Percentiles rank a stretch among this genome's conserved stretches.
Evolutionary conservation across 2,329 filamentous ascomycete genomes (phyloP).

Genomic region (Fusarium sp.): DNA sequence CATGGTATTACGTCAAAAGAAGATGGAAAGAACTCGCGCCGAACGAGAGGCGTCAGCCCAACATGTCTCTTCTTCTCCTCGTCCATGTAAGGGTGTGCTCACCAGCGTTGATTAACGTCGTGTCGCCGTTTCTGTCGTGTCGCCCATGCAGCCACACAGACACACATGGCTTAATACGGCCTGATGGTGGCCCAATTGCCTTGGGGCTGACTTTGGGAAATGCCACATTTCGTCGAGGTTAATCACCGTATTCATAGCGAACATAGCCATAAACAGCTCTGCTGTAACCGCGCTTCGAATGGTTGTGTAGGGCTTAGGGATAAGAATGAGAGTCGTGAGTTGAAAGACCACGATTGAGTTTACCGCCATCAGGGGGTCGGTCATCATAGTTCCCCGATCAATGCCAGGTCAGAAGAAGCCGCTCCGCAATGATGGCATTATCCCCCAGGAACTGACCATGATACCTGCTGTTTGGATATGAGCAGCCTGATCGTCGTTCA

Average conservation of each 20-base stretch:
- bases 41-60: slow-evolving; percentile 13
- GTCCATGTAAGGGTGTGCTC: slow-evolving; percentile 29
- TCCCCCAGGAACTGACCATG: background rate
- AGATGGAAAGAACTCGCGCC: slow-evolving; percentile 19
- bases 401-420: background rate
- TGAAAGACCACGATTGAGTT: slow-evolving; percentile 14
- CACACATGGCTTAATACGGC: slow-evolving; percentile 30
- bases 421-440: slow-evolving; percentile 17
- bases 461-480: background rate
- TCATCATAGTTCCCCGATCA: slow-evolving; percentile 13
- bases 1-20: slow-evolving; percentile 34
- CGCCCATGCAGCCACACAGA: slow-evolving; percentile 37
- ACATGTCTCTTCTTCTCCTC: background rate
- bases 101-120: slow-evolving; percentile 36
- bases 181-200: slow-evolving; percentile 3
- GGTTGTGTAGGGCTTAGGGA: background rate
- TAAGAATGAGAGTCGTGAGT: background rate
- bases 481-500: background rate
- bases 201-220: slow-evolving; percentile 4
- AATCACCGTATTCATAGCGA: slow-evolving; percentile 4
- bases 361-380: slow-evolving; percentile 12
- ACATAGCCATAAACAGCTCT: background rate
- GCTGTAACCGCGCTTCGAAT: background rate
- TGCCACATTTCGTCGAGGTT: slow-evolving; percentile 10
- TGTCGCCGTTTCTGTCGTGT: slow-evolving; percentile 29